A percentile compares a stretch with the other conserved stretches of the same genome.
These are phyloP conservation scores for Globisporangium spiculum DNA, from an alignment of 352 stramenopile species.

Conservation along the genomic window DNA sequence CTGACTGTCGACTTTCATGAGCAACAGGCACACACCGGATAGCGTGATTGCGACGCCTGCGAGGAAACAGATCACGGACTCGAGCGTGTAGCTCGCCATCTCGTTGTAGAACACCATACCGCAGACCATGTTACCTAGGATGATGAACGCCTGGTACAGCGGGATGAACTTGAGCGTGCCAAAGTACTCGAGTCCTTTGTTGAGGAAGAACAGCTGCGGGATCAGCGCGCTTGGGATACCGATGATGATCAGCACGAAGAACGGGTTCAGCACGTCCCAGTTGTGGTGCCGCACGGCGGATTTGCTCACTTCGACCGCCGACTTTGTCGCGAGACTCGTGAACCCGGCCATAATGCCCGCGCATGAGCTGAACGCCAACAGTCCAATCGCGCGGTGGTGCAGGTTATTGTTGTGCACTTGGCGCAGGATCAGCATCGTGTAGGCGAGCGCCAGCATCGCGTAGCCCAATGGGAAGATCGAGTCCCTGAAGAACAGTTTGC, in stretches of 20 bases:
- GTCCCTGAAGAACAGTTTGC: conserved; percentile 43
- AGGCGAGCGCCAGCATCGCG: conserved; percentile 40
- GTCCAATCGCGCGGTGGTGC: conserved; percentile 36
- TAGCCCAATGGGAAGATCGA: conserved; percentile 60
- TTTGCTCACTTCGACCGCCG: conserved; percentile 63
- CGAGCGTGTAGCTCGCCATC: conserved; percentile 54
- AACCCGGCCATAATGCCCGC: conserved; percentile 77
- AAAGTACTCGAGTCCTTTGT: conserved; percentile 76
- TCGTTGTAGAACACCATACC: conserved; percentile 82
- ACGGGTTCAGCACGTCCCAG: conserved; percentile 59
- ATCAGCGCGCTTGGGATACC: conserved; percentile 57
- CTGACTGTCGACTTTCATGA: conserved; percentile 51
- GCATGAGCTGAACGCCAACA: conserved; percentile 71
- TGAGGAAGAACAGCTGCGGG: conserved; percentile 75
- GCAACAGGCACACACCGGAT: conserved; percentile 53
- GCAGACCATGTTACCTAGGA: conserved; percentile 71
- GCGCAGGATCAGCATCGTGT: conserved; percentile 52
- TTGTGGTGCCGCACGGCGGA: conserved; percentile 34
- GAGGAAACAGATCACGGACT: conserved; percentile 45
- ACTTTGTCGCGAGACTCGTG: conserved; percentile 76
- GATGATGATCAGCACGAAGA: conserved; percentile 63
- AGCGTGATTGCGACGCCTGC: conserved; percentile 57
- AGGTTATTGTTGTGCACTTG: conserved; percentile 51
- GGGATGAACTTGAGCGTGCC: conserved; percentile 81
- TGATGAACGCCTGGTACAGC: conserved; percentile 82